Evolutionary conservation across 164 flowering plant genomes (phyloP).

Genomic region (Vitis rotundifolia): DNA sequence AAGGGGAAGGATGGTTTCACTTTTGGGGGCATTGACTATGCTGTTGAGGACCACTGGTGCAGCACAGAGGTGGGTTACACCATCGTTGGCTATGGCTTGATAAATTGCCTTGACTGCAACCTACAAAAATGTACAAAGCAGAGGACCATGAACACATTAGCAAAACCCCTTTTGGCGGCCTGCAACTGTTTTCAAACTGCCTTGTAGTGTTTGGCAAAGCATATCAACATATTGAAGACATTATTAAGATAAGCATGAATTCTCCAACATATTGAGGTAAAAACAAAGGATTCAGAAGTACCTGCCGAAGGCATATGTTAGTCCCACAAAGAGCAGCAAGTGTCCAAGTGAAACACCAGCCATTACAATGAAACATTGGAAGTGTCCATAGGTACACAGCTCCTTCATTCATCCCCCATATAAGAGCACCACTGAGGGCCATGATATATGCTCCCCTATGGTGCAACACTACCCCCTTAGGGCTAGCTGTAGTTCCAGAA

Average conservation of each 20-base stretch:
- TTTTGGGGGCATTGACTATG: constrained; percentile 65
- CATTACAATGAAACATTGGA: constrained; percentile 98
- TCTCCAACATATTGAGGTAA: not conserved
- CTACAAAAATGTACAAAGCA: constrained; percentile 27
- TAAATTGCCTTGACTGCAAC: constrained; percentile 85
- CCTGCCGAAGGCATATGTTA: constrained; percentile 93
- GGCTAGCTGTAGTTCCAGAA: constrained; percentile 96
- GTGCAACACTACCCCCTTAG: constrained; percentile 87
- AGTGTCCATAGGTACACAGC: constrained; percentile 90
- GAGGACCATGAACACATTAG: no score
- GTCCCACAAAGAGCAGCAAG: constrained; percentile 94
- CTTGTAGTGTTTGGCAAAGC: no score
- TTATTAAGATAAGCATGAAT: not conserved
- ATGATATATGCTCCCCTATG: constrained; percentile 93
- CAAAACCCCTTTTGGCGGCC: no score
- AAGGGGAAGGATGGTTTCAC: constrained; percentile 76
- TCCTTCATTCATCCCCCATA: constrained; percentile 90
- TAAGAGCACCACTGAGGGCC: constrained; percentile 58
- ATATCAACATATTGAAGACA: no score
- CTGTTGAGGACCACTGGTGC: constrained; percentile 95
- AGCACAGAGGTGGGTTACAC: constrained; percentile 93
- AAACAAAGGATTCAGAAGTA: constrained; percentile 18
- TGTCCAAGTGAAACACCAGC: constrained; percentile 94
- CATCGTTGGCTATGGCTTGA: constrained; percentile 67
- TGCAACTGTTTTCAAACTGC: no score